Base-by-base conservation (phyloP, 306 rosid genomes). In the Ormosia emarginata region DNA sequence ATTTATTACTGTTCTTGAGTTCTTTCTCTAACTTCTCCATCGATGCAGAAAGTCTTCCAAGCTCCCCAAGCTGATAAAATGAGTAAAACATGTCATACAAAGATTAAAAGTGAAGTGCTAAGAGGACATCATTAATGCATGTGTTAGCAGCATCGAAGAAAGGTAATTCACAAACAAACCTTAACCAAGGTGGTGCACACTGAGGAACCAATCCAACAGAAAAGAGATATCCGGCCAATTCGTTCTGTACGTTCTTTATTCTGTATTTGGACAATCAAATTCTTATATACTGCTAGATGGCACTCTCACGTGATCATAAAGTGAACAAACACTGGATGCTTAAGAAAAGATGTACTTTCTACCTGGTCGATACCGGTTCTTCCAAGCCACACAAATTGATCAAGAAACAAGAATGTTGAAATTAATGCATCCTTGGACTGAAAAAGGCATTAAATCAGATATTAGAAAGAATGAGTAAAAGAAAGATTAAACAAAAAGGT, bases 171-270 rank as follows among this genome's bases (percentile, higher is more conserved):
- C 92, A 68, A 67, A 57, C 63, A 18, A 66, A 95, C 99, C 99
- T 95, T 98, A 74, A 85, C 92, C 83, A 93, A 85, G 74, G 94
- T 81, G 90, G 75, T 29, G 80, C 97, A 93, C 15, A 80, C 76
- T 14, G 99, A 90, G 58, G 99, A 95, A 75, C 97, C 93, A 85
- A 95, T 58, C 98, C 98, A 95, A 79, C 99, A 95, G 89, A 65
- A 93, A 64, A 95, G 91, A 37, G 99, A 92, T 78, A 95, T 89
- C 75, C 96, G 92, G 67, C 94, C 97, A 55, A 93, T 34, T 17
- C 90, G 78, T 71, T 95, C 99, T 1, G 92, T 85, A 0, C 81
- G 93, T 49, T 95, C 99, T 84, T 95, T 95, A 83, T 95, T 91
- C 99, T 95, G 83, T 39, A 61, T 69, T 79, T 57, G 40, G 56